A percentile compares a stretch with the other conserved stretches of the same genome.
Evolutionary conservation across 2,329 filamentous ascomycete species (phyloP).

Genomic region (Talaromyces funiculosus): DNA sequence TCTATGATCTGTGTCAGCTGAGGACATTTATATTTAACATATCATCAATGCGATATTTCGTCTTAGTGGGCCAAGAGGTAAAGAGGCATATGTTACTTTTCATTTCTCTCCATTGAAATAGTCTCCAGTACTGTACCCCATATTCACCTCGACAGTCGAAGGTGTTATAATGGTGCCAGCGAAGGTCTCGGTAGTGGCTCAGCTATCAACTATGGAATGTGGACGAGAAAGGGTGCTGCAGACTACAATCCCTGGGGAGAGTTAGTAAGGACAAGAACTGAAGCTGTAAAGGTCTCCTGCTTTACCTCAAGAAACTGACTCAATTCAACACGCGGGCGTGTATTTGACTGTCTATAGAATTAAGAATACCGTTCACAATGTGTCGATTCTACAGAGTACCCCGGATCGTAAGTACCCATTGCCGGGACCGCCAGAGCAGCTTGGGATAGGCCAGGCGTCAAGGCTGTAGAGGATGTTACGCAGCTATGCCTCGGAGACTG

Average conservation of each 20-base stretch:
- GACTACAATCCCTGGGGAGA: conserved; percentile 47
- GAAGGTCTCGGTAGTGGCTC: conserved; percentile 41
- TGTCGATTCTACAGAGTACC: conserved; percentile 13
- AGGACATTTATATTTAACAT: too few species aligned
- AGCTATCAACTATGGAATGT: conserved; percentile 38
- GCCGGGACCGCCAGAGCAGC: conserved; percentile 30
- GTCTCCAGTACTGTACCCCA: neutral
- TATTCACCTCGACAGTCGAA: neutral
- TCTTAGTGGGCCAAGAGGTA: neutral
- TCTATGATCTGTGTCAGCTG: too few species aligned
- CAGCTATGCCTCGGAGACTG: neutral
- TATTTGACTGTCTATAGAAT: conserved; percentile 23
- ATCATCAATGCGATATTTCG: neutral
- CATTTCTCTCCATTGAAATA: neutral
- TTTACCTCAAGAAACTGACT: conserved; percentile 41
- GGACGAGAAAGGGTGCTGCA: conserved; percentile 40
- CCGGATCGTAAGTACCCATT: conserved; percentile 35
- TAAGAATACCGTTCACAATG: conserved; percentile 27
- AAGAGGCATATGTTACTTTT: neutral
- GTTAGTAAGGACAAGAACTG: conserved; percentile 41
- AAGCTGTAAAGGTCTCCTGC: conserved; percentile 42
- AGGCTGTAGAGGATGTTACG: neutral
- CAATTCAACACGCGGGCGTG: conserved; percentile 19
- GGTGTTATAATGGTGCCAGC: conserved; percentile 14
- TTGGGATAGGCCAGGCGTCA: conserved; percentile 31